These are phyloP conservation scores for Diutina pseudorugosa DNA, from an alignment of 1,139 yeast genomes.

Conservation along the genomic window DNA sequence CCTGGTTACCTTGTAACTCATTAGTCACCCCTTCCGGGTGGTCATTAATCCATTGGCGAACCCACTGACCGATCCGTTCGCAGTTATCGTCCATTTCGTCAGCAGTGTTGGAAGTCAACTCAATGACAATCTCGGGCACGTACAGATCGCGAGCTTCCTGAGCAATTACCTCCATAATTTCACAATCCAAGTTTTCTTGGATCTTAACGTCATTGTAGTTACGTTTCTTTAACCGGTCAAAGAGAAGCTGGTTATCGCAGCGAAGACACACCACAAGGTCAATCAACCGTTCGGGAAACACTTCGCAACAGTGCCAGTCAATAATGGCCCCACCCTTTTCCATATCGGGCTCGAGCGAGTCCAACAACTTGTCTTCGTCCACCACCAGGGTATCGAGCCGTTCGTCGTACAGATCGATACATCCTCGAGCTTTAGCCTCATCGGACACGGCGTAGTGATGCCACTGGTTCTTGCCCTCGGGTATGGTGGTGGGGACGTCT, in stretches of 20 bases:
- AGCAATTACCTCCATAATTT: conserved; percentile 85
- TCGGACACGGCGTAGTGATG: conserved; percentile 64
- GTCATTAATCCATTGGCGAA: conserved; percentile 51
- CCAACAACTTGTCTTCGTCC: conserved; percentile 82
- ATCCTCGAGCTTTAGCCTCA: conserved; percentile 64
- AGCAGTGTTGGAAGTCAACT: conserved; percentile 54
- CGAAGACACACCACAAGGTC: conserved; percentile 86
- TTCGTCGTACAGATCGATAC: conserved; percentile 79
- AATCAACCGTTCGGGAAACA: conserved; percentile 84
- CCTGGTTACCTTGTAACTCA: conserved; percentile 10
- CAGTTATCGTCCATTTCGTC: conserved; percentile 77
- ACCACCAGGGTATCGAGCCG: conserved; percentile 78
- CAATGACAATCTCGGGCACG: conserved; percentile 71
- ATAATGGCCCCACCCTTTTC: conserved; percentile 76
- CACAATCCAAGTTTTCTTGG: conserved; percentile 90
- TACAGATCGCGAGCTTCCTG: conserved; percentile 83
- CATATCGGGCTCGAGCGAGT: conserved; percentile 65
- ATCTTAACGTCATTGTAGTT: conserved; percentile 72
- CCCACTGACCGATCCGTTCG: conserved; percentile 65
- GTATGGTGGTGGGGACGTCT: conserved; percentile 35
- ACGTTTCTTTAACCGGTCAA: conserved; percentile 62
- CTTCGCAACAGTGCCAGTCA: conserved; percentile 97
- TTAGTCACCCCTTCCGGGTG: conserved; percentile 32
- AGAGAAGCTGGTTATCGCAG: conserved; percentile 59
- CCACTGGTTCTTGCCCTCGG: conserved; percentile 30